Evolutionary conservation across 2,329 filamentous ascomycete species (phyloP), one percentile per base, ranked within the genome.

Genomic region (Fusarium staphyleae): DNA sequence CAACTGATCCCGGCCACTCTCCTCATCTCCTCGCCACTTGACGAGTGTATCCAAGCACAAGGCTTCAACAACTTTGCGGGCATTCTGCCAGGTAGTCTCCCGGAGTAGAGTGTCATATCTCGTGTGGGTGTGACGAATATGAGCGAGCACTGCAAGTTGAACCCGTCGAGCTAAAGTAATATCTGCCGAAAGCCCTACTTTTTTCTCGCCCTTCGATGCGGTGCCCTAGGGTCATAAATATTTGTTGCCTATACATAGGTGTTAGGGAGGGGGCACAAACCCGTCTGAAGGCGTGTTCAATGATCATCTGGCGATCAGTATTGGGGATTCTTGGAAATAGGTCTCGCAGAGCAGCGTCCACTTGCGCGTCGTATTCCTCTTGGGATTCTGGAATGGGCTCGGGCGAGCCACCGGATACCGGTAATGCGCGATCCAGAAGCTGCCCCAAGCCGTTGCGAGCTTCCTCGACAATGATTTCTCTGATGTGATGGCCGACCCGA

Each of bases 11-110:
- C 85, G 82, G 19, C 86, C 86, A 14, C 81, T 87, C 69, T 88
- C 86, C 69, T 88, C 86, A 63, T 88, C 86, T 48, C 86, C 86
- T 74, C 86, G 85, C 86, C 86, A 88, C 81, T 87, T 87, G 77
- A 87, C 81, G 70, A 88, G 81, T 46, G 85, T 77, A 61, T 87
- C 85, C 37, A 88, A 75, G 58, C 86, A 88, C 12, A 85, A 74
- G 26, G 78, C 72, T 63, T 87, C 83, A 36, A 87, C 84, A 33
- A 79, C 79, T 72, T 81, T 86, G 57, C 86, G 78, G 45, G 85
- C 84, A 65, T 83, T 84, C 43, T 77, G 73, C 77, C 83, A 87
- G 14, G 73, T 76, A 5, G 82, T 83, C 65, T 87, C 82, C 63
- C 71, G 80, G 13, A 87, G 73, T 14, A 88, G 74, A 51, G 81